phyloP scores from a whole-genome alignment of 2,329 filamentous ascomycete species.

The Fusarium sororula region DNA sequence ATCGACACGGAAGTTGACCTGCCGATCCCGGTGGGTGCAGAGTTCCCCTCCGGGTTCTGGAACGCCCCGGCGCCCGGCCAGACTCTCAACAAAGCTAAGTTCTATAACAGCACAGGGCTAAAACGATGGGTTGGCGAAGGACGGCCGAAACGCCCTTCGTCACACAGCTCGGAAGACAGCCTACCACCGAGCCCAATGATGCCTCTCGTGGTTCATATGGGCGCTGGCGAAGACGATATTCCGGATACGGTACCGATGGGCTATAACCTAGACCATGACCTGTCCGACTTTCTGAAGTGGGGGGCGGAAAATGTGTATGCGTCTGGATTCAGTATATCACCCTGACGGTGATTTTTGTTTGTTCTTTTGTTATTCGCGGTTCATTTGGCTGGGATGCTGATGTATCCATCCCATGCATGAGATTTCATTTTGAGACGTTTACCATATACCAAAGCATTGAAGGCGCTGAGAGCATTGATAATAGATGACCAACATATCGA shows the following conservation, averaged over 20 bases:
- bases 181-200: conserved; percentile 62
- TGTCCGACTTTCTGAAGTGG: conserved; percentile 68
- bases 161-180: conserved; percentile 47
- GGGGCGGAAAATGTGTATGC: conserved; percentile 61
- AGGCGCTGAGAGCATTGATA: conserved; percentile 24
- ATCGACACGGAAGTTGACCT: conserved; percentile 48
- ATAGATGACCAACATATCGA: conserved; percentile 9
- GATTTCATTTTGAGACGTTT: conserved; percentile 3
- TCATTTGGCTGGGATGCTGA: conserved; percentile 6
- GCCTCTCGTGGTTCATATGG: conserved; percentile 54
- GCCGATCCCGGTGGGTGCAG: conserved; percentile 50
- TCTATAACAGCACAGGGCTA: conserved; percentile 45
- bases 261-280: conserved; percentile 67
- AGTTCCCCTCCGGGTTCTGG: conserved; percentile 48
- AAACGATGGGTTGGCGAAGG: conserved; percentile 51
- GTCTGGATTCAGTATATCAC: conserved; percentile 38
- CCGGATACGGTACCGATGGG: conserved; percentile 62
- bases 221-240: conserved; percentile 46
- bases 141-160: conserved; percentile 44
- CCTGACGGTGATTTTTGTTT: conserved; percentile 5
- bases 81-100: conserved; percentile 45
- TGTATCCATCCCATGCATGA: conserved; percentile 10
- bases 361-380: background rate
- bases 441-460: conserved; percentile 25
- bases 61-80: conserved; percentile 39